Evolutionary conservation across 306 rosid species (phyloP), one percentile per base, ranked within the genome.

Genomic region (Vachellia pachyceras): DNA sequence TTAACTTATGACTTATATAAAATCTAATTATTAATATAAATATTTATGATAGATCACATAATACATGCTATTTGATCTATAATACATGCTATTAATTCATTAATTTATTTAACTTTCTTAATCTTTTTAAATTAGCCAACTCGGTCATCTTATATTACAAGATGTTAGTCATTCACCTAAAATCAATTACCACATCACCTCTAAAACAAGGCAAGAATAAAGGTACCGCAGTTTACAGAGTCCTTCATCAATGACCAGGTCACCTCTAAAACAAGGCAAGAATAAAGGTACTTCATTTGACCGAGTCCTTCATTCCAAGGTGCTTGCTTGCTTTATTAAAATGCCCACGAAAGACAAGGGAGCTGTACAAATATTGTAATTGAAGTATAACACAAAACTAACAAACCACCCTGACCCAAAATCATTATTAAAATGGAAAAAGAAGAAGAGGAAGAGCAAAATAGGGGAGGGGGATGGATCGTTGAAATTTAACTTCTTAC

Each of bases 301-400:
- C 33, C 1, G 33, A 29, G 33, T 29, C 33, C 61, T 72, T 57
- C 69, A 71, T 78, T 82, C 63, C 72, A 81, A 82, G 87, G 86
- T 84, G 77, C 77, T 84, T 71, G 84, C 77, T 73, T 83, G 86
- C 80, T 84, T 90, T 84, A 86, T 88, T 87, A 7, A 83, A 82
- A 81, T 36, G 78, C 79, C 83, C 29, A 20, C 78, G 79, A 49
- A 79, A 84, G 86, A 84, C 45, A 70, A 33, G 72, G 54, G 29
- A 80, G 50, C 79, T 64, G 77, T 86, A 87, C 83, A 79, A 79
- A 80, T 63, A 85, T 25, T 55, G 12, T 20, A 55, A 85, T 25
- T 55, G 12, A 55, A 55, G 20, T 55, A 55, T 55, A 20, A 20
- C 63, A 55, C 63, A 7, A 29, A 29, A 13, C 63, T 55, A n/a